phyloP scores from a whole-genome alignment of 176 grass and related monocot species.

The Lolium perenne region DNA sequence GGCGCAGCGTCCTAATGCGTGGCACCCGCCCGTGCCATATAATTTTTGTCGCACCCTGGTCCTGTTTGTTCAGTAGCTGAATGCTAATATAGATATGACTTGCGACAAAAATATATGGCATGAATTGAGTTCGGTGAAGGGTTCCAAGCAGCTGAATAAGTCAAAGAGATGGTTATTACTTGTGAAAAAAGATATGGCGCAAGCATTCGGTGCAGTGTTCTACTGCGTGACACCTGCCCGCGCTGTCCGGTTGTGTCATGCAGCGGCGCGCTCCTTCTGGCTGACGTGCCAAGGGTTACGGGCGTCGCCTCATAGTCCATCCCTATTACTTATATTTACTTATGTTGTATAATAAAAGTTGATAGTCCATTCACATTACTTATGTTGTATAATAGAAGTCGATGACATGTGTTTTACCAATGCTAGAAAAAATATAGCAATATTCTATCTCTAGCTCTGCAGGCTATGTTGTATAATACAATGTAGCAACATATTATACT shows the following conservation, averaged over 20 bases:
- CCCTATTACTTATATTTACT: background rate
- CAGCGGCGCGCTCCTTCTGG: background rate
- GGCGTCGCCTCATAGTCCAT: background rate
- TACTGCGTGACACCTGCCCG: background rate
- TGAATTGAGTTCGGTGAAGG: background rate
- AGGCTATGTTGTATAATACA: too few relatives aligned
- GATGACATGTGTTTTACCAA: background rate
- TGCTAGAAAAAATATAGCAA: background rate
- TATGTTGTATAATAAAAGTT: background rate
- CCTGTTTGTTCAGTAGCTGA: too few relatives aligned
- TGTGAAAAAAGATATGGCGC: background rate
- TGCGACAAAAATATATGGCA: too few relatives aligned
- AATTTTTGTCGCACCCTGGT: too few relatives aligned
- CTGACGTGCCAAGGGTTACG: background rate
- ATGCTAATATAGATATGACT: background rate
- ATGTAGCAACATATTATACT: too few relatives aligned
- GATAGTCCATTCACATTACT: background rate
- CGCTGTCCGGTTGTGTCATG: background rate
- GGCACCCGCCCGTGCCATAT: too few relatives aligned
- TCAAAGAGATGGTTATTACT: conserved; percentile 8
- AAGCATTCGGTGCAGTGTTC: background rate
- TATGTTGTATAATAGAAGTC: background rate
- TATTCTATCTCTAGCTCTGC: background rate
- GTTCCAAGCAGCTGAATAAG: background rate
- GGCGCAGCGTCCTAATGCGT: background rate